Base-by-base conservation (phyloP, 1,284 basidiomycete genomes). In the Microbotryum lychnidis-dioicae region DNA sequence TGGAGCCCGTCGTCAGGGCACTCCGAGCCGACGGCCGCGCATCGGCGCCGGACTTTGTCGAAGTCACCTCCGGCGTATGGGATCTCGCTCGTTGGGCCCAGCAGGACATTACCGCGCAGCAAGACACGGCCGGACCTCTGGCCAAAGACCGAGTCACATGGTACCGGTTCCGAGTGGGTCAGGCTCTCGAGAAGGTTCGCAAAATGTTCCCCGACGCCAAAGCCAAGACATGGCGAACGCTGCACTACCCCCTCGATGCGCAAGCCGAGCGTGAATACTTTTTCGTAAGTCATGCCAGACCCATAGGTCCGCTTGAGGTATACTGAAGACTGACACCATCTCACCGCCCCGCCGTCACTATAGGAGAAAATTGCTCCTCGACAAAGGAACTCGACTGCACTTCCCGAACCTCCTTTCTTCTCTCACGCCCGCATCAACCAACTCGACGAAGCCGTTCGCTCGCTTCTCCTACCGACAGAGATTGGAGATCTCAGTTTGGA, bases 31-130 rank as follows among this genome's bases (percentile, higher is more conserved):
- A 63, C 50, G 69, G 73, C 9, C 61, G 65, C 1, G 61, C 63
- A 0, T 54, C 60, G 1, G 73, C 73, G 4, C 75, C 75, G 9
- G 76, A 77, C 61, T 67, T 75, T 49, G 69, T 75, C 64, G 65
- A 76, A 48, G 70, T 77, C 58, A 69, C 73, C 31, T 73, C 72
- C 8, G 73, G 74, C 9, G 62, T 73, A 45, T 77, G 74, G 73
- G 76, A 77, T 57, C 64, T 77, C 47, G 76, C 75, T 0, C 64
- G 70, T 20, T 77, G 73, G 71, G 75, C 76, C 6, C 66, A 70
- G 53, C 67, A 75, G 59, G 76, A 77, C 56, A 64, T 71, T 16
- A 68, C 65, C 6, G 70, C 63, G 6, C 63, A 67, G 25, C 58
- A 64, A 10, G 68, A 67, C 20, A 64, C 74, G 42, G 58, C 68